Base-by-base conservation (phyloP, 2,329 filamentous ascomycete genomes). In the Aspergillus oerlinghausenensis region DNA sequence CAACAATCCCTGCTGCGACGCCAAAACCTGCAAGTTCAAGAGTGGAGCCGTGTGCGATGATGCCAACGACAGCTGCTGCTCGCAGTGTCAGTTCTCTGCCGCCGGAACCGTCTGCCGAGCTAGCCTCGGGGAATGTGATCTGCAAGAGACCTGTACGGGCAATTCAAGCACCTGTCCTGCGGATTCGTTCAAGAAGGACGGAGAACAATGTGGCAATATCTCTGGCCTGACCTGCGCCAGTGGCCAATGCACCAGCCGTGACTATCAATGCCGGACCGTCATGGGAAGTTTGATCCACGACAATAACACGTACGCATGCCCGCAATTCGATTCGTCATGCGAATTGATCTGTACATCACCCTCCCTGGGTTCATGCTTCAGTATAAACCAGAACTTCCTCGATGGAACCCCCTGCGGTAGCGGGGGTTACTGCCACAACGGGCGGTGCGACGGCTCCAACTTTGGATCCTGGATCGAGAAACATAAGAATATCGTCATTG, bases 201-300 rank as follows among this genome's bases (percentile, higher is more conserved):
- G 86, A 35, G 79, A 83, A 3, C 75, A 76, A 19, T 99, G 94
- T 69, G 91, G 90, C 35, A 76, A 78, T 42, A 61, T 51, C 19
- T 65, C 71, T 2, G 83, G 84, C 1, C 82, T 97, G 32, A 77
- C 84, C 32, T 99, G 94, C 70, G 91, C 94, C 29, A 92, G 89
- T 49, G 94, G 94, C 11, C 93, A 97, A 75, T 99, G 94, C 74
- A 99, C 94, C 3, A 94, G 89, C 53, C 87, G 94, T 61, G 86
- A 97, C 72, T 82, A 87, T 68, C 94, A 99, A 76, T 99, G 94
- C 78, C 87, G 88, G 73, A 88, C 86, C 10, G 81, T 95, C 50
- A 89, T 96, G 81, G 92, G 91, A 38, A 84, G 83, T 28, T 83
- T 88, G 59, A 88, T 87, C 0, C 81, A 84, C 55, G 84, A 82